Evolutionary conservation across 768 basidiomycete species (phyloP), one percentile per base, ranked within the genome.

Genomic region (Cyclocybe cylindracea): DNA sequence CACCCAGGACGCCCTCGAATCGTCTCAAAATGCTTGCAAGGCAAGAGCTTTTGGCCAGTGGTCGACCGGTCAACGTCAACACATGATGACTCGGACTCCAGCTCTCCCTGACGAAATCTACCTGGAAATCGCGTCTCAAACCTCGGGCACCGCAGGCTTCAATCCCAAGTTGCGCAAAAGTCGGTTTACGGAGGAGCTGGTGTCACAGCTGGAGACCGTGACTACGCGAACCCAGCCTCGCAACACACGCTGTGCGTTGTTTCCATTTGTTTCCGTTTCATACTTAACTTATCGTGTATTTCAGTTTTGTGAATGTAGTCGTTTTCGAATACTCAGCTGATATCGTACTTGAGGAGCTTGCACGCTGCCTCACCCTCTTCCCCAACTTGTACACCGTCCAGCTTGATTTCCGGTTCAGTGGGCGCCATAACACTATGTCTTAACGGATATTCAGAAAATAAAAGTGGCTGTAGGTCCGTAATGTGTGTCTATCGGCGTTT

Each of bases 341-440:
- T 11, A 31, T 2, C 7, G 36, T 48, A 5, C 16, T 48, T 31
- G 6, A 36, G n/a, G 36, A 48, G 18, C 31, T 39, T 5, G 18
- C 37, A 10, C 37, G 47, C 11, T 48, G 47, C 38, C 55, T 67
- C 5, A 19, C 57, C 2, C 44, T 63, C 24, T 55, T 66, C 16
- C 50, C 49, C 29, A 64, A 62, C 31, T 57, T 67, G 7, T 44
- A 62, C 14, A 64, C 62, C 36, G 34, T 67, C 10, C 61, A 66
- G 38, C 9, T 48, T 7, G n/a, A 48, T 46, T n/a, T n/a, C n/a
- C n/a, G n/a, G n/a, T n/a, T n/a, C n/a, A n/a, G n/a, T 35, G 33
- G 6, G 33, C 44, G 14, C 33, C 34, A n/a, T n/a, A n/a, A n/a
- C n/a, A n/a, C n/a, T n/a, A n/a, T n/a, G n/a, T n/a, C n/a, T n/a